Percentiles rank a stretch among this genome's conserved stretches.
phyloP scores from a whole-genome alignment of 2,329 filamentous ascomycete species.

The Cadophora sp. region DNA sequence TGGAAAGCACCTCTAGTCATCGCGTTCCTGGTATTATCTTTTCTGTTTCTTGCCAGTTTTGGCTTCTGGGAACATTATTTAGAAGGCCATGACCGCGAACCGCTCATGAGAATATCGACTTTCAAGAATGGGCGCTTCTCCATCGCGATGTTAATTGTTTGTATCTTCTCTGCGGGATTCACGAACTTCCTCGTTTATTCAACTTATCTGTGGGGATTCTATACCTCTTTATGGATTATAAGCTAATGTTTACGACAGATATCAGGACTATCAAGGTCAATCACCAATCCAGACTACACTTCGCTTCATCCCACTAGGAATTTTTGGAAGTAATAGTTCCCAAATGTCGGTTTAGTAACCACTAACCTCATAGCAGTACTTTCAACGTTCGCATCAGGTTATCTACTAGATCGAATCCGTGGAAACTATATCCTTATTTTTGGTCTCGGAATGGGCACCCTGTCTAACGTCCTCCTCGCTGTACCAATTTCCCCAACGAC shows the following conservation, averaged over 20 bases:
- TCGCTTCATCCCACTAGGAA: conserved; percentile 71
- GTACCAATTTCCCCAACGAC: conserved; percentile 65
- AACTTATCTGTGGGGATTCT: conserved; percentile 59
- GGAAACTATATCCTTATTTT: conserved; percentile 62
- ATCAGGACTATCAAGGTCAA: conserved; percentile 69
- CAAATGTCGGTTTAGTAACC: too few species aligned
- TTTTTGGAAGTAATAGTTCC: conserved; percentile 52
- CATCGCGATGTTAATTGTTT: conserved; percentile 69
- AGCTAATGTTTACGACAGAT: conserved; percentile 47
- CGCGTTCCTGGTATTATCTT: conserved; percentile 59
- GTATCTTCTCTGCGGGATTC: conserved; percentile 70
- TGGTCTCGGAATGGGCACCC: conserved; percentile 48
- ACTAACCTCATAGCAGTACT: conserved; percentile 24
- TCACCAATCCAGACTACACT: conserved; percentile 70
- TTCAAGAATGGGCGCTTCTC: conserved; percentile 66
- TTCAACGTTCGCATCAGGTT: conserved; percentile 34
- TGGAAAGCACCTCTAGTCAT: conserved; percentile 70
- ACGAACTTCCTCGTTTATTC: conserved; percentile 72
- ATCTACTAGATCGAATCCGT: conserved; percentile 35
- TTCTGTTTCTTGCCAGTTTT: conserved; percentile 52
- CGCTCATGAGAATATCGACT: conserved; percentile 71
- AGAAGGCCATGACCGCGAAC: conserved; percentile 57
- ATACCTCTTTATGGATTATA: neutral
- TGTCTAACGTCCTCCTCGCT: conserved; percentile 66
- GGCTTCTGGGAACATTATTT: conserved; percentile 49